A percentile compares a stretch with the other conserved stretches of the same genome.
phyloP scores from a whole-genome alignment of 208 protist genomes.

The Leptomonas seymouri region DNA sequence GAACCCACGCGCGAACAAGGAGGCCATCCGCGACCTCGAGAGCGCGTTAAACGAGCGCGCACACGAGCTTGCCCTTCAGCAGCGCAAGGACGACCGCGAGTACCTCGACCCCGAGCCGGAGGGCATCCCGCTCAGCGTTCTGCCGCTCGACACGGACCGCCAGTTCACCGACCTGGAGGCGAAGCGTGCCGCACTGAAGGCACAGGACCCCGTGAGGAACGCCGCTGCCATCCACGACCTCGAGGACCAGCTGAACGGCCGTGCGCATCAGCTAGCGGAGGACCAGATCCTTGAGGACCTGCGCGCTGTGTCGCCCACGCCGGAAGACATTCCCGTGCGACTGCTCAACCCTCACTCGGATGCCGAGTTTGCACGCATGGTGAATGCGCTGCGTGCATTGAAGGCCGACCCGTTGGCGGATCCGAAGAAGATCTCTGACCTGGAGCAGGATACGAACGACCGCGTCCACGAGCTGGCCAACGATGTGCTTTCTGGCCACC shows the following conservation, averaged over 20 bases:
- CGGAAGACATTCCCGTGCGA: conserved; percentile 57
- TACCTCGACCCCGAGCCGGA: conserved; percentile 76
- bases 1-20: conserved; percentile 53
- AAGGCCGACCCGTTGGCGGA: conserved; percentile 55
- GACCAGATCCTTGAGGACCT: conserved; percentile 71
- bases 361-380: conserved; percentile 61
- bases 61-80: conserved; percentile 47
- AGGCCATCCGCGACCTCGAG: conserved; percentile 59
- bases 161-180: conserved; percentile 68
- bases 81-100: conserved; percentile 50
- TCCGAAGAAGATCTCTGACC: conserved; percentile 51
- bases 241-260: conserved; percentile 80
- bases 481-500: conserved; percentile 47
- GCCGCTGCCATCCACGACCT: conserved; percentile 54
- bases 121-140: conserved; percentile 57
- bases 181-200: conserved; percentile 59
- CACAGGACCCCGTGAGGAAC: conserved; percentile 54
- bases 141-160: conserved; percentile 70
- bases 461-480: conserved; percentile 67
- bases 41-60: conserved; percentile 66
- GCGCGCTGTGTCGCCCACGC: conserved; percentile 44
- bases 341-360: conserved; percentile 70
- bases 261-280: conserved; percentile 56
- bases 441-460: conserved; percentile 81
- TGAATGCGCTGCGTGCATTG: conserved; percentile 50